Base-by-base conservation (phyloP, 495 filamentous ascomycete species). In the Xylaria palmicola region DNA sequence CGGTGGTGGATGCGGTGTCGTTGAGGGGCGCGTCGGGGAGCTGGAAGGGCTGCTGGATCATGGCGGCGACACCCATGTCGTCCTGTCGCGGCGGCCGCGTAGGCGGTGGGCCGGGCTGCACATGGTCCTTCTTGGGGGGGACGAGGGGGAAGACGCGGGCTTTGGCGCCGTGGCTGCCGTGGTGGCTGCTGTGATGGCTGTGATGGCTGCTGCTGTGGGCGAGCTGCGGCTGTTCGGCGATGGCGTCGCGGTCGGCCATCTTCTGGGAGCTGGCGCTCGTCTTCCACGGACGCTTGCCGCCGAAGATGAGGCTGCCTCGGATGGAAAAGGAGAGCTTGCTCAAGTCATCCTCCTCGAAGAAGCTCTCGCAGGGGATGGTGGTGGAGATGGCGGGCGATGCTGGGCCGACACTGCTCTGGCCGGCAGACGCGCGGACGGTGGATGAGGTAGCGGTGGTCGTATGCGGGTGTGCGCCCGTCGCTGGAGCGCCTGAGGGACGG, bases 301-400 rank as follows among this genome's bases (percentile, higher is more conserved):
- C 83, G 60, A 89, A 78, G 74, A 89, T 77, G 66, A 90, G 74
- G 67, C 85, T 88, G n/a, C 87, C 87, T 55, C 83, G 72, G 56
- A 83, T 83, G 45, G 82, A 84, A 68, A 86, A 86, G 45, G 75
- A 73, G 41, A 86, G 62, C 32, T 71, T 66, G 64, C 71, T 74
- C 43, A 83, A 64, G 64, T 78, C 74, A n/a, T 76, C 74, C 56
- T 81, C 77, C 59, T 83, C 82, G 58, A 81, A 68, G 29, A 85
- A 70, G 57, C 74, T 77, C 56, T 81, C 80, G 17, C 77, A 77
- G 62, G 82, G 81, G 62, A 85, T 83, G 29, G 67, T 51, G 37
- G 81, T 84, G 56, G 73, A 77, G 61, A 72, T 75, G 63, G 84
- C 72, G 43, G 81, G 80, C 45, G 75, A 73, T 41, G 57, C 32